Conservation (phyloP, 208 protist genomes). For the Acanthamoeba triangularis region DNA sequence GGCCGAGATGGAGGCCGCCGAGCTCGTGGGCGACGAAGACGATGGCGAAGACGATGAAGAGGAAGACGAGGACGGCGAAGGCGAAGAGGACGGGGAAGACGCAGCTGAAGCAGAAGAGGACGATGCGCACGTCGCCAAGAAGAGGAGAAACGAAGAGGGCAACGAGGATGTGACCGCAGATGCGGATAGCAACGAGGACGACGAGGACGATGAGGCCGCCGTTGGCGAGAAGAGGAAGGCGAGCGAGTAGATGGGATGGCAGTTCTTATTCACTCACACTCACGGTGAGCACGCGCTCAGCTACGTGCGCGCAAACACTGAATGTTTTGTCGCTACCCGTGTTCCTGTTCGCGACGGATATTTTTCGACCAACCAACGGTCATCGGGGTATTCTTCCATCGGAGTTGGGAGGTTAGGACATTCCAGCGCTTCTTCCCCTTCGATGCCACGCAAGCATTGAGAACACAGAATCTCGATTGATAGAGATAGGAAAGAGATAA, state of each 20-base stretch:
- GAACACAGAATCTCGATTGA: neutral
- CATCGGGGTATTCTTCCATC: neutral
- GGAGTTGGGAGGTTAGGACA: neutral
- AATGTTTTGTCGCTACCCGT: too few species aligned
- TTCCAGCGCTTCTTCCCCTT: neutral
- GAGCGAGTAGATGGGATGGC: too few species aligned
- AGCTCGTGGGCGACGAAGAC: conserved; percentile 9
- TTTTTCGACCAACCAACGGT: neutral
- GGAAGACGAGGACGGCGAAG: neutral
- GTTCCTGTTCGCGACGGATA: too few species aligned
- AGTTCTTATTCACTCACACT: too few species aligned
- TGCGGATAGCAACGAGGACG: neutral
- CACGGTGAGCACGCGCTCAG: too few species aligned
- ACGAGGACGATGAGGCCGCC: neutral
- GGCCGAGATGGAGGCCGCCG: conserved; percentile 23
- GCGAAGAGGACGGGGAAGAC: neutral
- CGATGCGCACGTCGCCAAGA: neutral
- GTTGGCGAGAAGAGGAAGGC: conserved; percentile 20
- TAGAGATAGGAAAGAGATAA: neutral
- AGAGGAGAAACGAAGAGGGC: neutral
- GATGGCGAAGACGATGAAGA: neutral
- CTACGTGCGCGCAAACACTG: too few species aligned
- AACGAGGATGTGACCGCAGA: neutral
- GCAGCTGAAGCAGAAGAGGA: neutral
- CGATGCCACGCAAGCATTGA: neutral